Evolutionary conservation across 306 rosid species (phyloP).

Genomic region (Fragaria vesca): DNA sequence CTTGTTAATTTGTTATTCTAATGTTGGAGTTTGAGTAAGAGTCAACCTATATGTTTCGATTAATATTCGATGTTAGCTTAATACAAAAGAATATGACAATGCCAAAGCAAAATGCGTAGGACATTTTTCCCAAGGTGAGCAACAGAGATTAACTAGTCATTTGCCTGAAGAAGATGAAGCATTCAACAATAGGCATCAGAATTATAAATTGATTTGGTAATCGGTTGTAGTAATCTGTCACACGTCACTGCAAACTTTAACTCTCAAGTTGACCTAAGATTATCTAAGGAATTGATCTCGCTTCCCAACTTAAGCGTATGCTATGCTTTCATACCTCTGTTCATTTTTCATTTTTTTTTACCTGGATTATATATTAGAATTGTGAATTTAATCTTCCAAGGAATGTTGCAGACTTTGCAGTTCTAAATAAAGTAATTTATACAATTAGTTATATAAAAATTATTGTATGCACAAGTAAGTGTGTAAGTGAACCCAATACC

Average conservation of each 20-base stretch:
- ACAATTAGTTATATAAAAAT: no score
- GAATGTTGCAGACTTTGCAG: constrained; percentile 12
- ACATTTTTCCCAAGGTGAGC: neutral
- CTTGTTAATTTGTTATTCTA: neutral
- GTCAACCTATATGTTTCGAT: constrained; percentile 10
- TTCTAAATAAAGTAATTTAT: neutral
- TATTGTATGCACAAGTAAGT: no score
- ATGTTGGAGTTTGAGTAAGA: neutral
- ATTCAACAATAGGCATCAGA: neutral
- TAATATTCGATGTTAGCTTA: neutral
- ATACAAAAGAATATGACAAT: neutral
- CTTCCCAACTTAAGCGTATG: constrained; percentile 33
- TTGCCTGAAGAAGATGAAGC: constrained; percentile 21
- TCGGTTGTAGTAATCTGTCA: constrained; percentile 23
- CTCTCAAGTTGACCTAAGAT: constrained; percentile 50
- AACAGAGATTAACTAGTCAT: neutral
- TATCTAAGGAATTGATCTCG: constrained; percentile 38
- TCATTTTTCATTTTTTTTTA: neutral
- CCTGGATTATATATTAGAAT: neutral
- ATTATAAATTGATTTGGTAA: constrained; percentile 17
- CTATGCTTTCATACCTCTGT: constrained; percentile 16
- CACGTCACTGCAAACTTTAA: constrained; percentile 41
- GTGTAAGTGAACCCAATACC: no score
- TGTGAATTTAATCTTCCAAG: constrained; percentile 15
- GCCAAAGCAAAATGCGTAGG: neutral